Conservation (phyloP, 768 basidiomycete genomes). For the Boletus pseudo-olivaceus region DNA sequence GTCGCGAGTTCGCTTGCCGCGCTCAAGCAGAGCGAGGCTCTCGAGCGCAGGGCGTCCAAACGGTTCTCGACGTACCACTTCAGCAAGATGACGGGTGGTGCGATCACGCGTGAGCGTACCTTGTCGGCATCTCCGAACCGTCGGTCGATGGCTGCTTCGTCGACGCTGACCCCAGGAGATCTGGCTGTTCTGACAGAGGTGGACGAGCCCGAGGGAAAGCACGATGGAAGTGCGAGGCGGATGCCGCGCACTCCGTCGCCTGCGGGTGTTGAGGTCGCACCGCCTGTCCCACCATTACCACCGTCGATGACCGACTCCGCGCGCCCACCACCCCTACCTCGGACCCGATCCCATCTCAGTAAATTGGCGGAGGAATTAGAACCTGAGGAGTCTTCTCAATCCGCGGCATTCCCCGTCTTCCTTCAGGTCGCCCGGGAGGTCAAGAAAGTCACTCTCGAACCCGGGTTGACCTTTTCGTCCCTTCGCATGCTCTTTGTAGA, state of each 20-base stretch:
- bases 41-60: slow-evolving; percentile 91
- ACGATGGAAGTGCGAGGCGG: slow-evolving; percentile 20
- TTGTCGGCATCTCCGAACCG: slow-evolving; percentile 51
- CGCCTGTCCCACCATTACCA: slow-evolving; percentile 48
- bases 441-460: slow-evolving; percentile 77
- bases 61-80: slow-evolving; percentile 95
- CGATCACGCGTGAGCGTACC: slow-evolving; percentile 46
- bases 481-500: slow-evolving; percentile 90
- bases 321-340: slow-evolving; percentile 8
- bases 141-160: slow-evolving; percentile 62
- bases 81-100: slow-evolving; percentile 79
- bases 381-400: slow-evolving; percentile 13
- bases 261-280: slow-evolving; percentile 16
- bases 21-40: slow-evolving; percentile 77
- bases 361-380: slow-evolving; percentile 21
- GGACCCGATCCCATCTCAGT: slow-evolving; percentile 5
- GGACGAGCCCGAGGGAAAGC: slow-evolving; percentile 44
- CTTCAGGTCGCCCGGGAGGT: slow-evolving; percentile 88
- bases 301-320: slow-evolving; percentile 42
- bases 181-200: slow-evolving; percentile 71
- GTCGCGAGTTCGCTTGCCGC: slow-evolving; percentile 84
- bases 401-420: slow-evolving; percentile 62
- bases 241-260: slow-evolving; percentile 37
- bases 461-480: slow-evolving; percentile 64
- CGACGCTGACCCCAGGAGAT: slow-evolving; percentile 64